Conservation (phyloP, 805 yeast genomes). For the Candida nitratophila region DNA sequence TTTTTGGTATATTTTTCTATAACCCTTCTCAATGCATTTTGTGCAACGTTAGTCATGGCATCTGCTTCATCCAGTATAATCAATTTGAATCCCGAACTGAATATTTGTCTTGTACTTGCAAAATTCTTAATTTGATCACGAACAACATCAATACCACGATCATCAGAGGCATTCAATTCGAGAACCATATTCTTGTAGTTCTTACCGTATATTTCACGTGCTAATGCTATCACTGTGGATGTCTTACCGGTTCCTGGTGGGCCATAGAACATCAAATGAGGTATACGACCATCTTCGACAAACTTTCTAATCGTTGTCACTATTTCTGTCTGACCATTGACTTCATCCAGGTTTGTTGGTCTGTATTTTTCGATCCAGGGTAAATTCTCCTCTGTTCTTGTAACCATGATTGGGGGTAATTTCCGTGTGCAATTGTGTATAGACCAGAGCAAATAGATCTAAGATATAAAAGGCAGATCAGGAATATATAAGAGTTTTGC, state of each 20-base stretch:
- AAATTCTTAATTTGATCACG: conserved; percentile 94
- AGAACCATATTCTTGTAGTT: conserved; percentile 82
- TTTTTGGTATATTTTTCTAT: conserved; percentile 92
- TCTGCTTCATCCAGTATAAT: conserved; percentile 95
- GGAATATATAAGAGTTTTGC: no score
- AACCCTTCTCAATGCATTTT: conserved; percentile 72
- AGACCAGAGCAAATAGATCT: no score
- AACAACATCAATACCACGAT: conserved; percentile 97
- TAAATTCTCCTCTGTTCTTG: conserved; percentile 33
- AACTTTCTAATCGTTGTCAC: conserved; percentile 81
- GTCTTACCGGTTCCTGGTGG: conserved; percentile 96
- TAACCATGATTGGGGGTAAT: background rate
- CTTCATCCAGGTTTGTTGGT: conserved; percentile 77
- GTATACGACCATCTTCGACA: conserved; percentile 74
- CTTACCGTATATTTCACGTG: conserved; percentile 78
- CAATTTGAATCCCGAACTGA: conserved; percentile 76
- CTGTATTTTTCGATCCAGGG: conserved; percentile 96
- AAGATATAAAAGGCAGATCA: no score
- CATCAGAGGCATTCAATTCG: conserved; percentile 94
- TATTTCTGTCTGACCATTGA: conserved; percentile 85
- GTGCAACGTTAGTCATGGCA: conserved; percentile 86
- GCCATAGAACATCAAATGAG: conserved; percentile 90
- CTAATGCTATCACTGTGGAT: conserved; percentile 80
- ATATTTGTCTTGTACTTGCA: conserved; percentile 93
- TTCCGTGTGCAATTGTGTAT: background rate